Evolutionary conservation across 257 asterid genomes (phyloP).

Genomic region (Solanum boliviense): DNA sequence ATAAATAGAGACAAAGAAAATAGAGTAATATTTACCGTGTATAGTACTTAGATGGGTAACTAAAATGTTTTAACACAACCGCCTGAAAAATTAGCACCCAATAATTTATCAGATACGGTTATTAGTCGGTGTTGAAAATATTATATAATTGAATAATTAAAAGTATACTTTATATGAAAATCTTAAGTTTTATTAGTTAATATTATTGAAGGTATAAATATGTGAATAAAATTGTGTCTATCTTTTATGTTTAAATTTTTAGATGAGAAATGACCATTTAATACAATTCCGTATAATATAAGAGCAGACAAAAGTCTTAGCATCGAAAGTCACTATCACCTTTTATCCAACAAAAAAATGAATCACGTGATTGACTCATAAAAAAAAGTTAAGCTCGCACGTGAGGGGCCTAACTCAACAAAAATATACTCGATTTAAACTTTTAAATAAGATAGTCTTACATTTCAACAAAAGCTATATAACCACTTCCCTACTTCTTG

Average conservation of each 20-base stretch:
- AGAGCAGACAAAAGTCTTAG: neutral
- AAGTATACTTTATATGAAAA: neutral
- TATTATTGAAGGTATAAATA: neutral
- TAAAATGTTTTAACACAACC: neutral
- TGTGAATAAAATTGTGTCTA: neutral
- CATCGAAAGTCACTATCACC: neutral
- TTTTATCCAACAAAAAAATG: neutral
- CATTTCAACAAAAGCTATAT: neutral
- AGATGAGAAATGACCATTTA: neutral
- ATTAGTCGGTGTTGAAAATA: neutral
- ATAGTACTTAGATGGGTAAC: neutral
- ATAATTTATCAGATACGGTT: neutral
- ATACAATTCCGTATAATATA: neutral
- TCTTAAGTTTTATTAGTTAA: neutral
- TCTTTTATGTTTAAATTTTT: neutral
- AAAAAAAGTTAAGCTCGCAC: neutral
- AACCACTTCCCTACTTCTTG: neutral
- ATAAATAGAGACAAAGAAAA: neutral
- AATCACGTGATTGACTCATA: neutral
- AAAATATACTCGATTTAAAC: neutral
- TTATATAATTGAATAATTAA: neutral
- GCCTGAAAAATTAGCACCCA: neutral
- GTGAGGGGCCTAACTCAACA: neutral
- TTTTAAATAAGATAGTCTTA: neutral
- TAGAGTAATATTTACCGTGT: neutral